Base-by-base conservation (phyloP, 805 yeast species). In the Limtongia smithiae region DNA sequence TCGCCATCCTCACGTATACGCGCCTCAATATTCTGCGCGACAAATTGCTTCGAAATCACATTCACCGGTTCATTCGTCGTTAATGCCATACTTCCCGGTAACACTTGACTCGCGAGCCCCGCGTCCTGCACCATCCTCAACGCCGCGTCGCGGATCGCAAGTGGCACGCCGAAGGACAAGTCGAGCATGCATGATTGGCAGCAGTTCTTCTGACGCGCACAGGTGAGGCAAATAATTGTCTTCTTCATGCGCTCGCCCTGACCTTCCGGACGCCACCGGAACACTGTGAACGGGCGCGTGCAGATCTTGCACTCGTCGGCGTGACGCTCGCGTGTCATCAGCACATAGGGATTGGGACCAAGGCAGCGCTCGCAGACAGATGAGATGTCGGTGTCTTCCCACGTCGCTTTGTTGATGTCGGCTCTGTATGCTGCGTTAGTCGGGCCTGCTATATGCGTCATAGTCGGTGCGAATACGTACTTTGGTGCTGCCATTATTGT, bases 161-260 rank as follows among this genome's bases (percentile, higher is more conserved):
- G 64, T 0, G 95, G 87, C n/a, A 93, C 78, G 3, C 89, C 86
- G 69, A 81, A 85, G 25, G 82, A 78, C 36, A 90, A 69, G 68
- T 91, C 97, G 30, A 84, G 65, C 79, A 88, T 77, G 65, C 98
- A 91, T 21, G 81, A 70, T 65, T 93, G 97, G 63, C 98, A 91
- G 60, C 94, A 83, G 67, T 86, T 83, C 51, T 83, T 76, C 37
- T 82, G 79, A 36, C 81, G 71, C 0, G 97, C 81, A 70, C 98
- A 91, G 0, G 90, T 80, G 31, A 70, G 63, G 68, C 98, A 91
- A 17, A 91, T 78, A 1, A 79, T 66, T 2, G 96, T 88, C 58
- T 77, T 80, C 49, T 76, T 74, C 53, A 79, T 41, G 27, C 48
- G 51, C 35, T 50, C 58, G 36, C 47, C 60, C 7, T 41, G 30